A percentile compares a stretch with the other conserved stretches of the same genome.
Conservation (phyloP, 805 yeast genomes). For the Candida manassasensis region DNA sequence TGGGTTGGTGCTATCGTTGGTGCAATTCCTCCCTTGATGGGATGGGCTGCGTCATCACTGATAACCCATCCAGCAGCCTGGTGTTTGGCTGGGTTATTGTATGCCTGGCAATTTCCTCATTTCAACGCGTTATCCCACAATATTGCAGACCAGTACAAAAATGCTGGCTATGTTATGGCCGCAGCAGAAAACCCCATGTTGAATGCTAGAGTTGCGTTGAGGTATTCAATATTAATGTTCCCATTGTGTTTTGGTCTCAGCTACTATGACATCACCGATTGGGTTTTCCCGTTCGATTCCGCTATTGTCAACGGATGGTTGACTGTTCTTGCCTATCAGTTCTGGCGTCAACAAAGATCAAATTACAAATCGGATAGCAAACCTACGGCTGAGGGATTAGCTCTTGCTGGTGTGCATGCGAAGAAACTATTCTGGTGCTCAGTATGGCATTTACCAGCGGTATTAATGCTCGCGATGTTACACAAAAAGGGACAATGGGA, state of each 20-base stretch:
- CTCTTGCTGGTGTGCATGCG: conserved; percentile 64
- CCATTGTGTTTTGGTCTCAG: conserved; percentile 84
- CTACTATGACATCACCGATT: conserved; percentile 77
- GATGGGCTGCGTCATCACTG: conserved; percentile 88
- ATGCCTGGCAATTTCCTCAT: conserved; percentile 99
- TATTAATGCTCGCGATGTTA: conserved; percentile 84
- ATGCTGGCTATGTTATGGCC: conserved; percentile 97
- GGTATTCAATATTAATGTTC: conserved; percentile 90
- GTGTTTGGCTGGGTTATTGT: conserved; percentile 83
- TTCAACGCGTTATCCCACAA: conserved; percentile 89
- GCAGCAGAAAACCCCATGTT: conserved; percentile 88
- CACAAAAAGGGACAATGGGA: conserved; percentile 97
- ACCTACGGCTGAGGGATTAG: conserved; percentile 53
- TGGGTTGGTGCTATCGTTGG: conserved; percentile 99
- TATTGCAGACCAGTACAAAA: conserved; percentile 79
- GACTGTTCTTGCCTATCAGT: conserved; percentile 68
- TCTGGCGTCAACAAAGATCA: conserved; percentile 77
- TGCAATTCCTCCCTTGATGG: conserved; percentile 98
- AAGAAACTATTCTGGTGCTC: conserved; percentile 89
- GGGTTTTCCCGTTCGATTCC: conserved; percentile 76
- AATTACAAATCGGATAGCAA: conserved; percentile 45
- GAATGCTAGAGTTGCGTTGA: conserved; percentile 87
- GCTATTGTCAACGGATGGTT: conserved; percentile 83
- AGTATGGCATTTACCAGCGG: conserved; percentile 89
- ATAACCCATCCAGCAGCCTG: conserved; percentile 87